Conservation (phyloP, 169 alveolate species). For the Fabrea salina region DNA sequence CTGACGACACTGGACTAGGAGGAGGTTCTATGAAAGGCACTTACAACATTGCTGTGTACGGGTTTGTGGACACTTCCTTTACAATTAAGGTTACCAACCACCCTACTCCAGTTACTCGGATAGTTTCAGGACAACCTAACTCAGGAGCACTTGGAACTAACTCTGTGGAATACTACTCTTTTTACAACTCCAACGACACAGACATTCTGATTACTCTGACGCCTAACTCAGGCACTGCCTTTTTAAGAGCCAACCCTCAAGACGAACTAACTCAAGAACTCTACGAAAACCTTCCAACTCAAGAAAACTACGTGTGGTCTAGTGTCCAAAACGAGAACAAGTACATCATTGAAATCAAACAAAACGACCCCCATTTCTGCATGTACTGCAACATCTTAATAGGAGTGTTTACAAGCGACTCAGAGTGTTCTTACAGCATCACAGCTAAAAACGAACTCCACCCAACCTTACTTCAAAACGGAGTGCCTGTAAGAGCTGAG, state of each 20-base stretch:
- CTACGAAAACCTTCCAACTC: not conserved
- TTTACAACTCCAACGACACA: not conserved
- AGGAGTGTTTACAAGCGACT: not conserved
- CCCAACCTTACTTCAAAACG: not conserved
- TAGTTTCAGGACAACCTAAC: not conserved
- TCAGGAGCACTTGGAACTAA: not conserved
- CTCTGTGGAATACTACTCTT: not conserved
- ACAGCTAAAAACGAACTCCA: not conserved
- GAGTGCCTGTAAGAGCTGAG: not conserved
- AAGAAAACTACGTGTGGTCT: not conserved
- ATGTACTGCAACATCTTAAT: conserved; percentile 4
- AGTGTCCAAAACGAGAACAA: not conserved
- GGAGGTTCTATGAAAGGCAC: not conserved
- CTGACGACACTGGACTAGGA: not conserved
- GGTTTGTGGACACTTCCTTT: not conserved
- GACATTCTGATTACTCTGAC: not conserved
- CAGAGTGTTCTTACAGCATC: not conserved
- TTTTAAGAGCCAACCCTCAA: not conserved
- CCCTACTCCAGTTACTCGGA: not conserved
- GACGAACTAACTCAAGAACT: not conserved
- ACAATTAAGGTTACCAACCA: not conserved
- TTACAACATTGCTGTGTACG: conserved; percentile 19
- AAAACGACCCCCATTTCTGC: not conserved
- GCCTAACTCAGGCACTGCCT: not conserved
- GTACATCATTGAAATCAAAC: not conserved